Evolutionary conservation across 2,329 filamentous ascomycete species (phyloP).

Genomic region (Diaporthe longicolla): DNA sequence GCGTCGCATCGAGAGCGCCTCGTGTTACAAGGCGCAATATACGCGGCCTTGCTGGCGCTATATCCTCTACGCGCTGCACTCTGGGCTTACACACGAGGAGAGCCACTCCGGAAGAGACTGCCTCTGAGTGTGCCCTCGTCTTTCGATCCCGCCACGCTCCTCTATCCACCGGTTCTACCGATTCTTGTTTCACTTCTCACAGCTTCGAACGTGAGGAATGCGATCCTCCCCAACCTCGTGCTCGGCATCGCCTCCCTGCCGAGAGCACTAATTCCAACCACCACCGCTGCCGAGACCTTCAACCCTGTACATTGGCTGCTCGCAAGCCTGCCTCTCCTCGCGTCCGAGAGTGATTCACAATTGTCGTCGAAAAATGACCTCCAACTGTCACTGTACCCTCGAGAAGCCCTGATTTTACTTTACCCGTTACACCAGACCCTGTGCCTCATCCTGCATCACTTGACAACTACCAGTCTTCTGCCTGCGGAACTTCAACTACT

Average conservation of each 20-base stretch:
- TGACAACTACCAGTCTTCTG: constrained; percentile 91
- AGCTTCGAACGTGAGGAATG: constrained; percentile 70
- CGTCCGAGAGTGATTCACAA: constrained; percentile 53
- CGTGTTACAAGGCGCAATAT: constrained; percentile 52
- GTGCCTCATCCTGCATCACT: constrained; percentile 79
- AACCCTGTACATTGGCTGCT: constrained; percentile 84
- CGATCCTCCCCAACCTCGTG: constrained; percentile 84
- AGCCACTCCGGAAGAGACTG: constrained; percentile 45
- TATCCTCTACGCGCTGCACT: constrained; percentile 73
- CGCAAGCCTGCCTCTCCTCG: constrained; percentile 77
- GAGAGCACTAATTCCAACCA: constrained; percentile 77
- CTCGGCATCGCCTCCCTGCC: constrained; percentile 85
- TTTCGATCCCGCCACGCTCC: constrained; percentile 93
- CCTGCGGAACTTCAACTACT: constrained; percentile 90
- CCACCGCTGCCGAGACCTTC: constrained; percentile 68
- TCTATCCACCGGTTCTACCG: constrained; percentile 86
- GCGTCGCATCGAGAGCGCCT: constrained; percentile 64
- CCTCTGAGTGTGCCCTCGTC: constrained; percentile 73
- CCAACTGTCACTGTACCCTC: constrained; percentile 39
- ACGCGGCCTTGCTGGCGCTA: constrained; percentile 58
- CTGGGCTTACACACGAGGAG: constrained; percentile 61
- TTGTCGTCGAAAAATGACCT: constrained; percentile 45
- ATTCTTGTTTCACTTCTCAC: constrained; percentile 83
- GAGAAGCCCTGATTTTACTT: constrained; percentile 58
- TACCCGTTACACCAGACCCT: constrained; percentile 89